A percentile compares a stretch with the other conserved stretches of the same genome.
Evolutionary conservation across 2,329 filamentous ascomycete genomes (phyloP).

Genomic region (Penicillium sp.): DNA sequence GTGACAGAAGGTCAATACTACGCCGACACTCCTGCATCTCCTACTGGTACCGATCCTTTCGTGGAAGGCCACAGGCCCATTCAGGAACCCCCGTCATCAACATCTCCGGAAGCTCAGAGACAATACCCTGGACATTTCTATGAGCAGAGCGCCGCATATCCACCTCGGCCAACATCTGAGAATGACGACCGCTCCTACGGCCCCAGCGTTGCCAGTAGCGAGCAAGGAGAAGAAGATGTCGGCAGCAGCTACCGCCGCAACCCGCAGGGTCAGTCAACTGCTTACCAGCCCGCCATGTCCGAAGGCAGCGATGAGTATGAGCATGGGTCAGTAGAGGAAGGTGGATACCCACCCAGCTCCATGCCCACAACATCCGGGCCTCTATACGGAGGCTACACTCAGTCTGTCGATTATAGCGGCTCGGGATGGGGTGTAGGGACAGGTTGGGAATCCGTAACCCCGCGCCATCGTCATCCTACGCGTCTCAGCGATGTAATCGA

Average conservation of each 20-base stretch:
- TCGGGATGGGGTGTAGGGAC: conserved; percentile 56
- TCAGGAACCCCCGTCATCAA: too few relatives aligned
- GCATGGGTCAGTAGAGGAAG: conserved; percentile 39
- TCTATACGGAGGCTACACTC: too few relatives aligned
- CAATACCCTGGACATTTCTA: too few relatives aligned
- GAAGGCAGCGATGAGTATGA: conserved; percentile 50
- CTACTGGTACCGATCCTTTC: conserved; percentile 56
- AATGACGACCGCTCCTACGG: too few relatives aligned
- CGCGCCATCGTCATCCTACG: conserved; percentile 74
- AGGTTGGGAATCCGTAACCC: conserved; percentile 66
- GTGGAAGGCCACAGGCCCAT: too few relatives aligned
- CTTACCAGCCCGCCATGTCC: too few relatives aligned
- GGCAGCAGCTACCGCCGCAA: conserved; percentile 57
- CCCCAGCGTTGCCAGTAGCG: too few relatives aligned
- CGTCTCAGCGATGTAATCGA: conserved; percentile 79
- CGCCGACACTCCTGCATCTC: conserved; percentile 39
- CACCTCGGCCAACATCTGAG: too few relatives aligned
- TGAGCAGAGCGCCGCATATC: too few relatives aligned
- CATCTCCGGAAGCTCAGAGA: too few relatives aligned
- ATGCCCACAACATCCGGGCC: conserved; percentile 37
- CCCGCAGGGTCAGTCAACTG: conserved; percentile 50
- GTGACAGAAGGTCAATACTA: conserved; percentile 44
- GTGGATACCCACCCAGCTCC: too few relatives aligned
- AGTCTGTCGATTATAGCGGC: conserved; percentile 60
- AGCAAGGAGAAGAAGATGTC: too few relatives aligned